Evolutionary conservation across 1,139 yeast genomes (phyloP), one percentile per base, ranked within the genome.

Genomic region (Lodderomyces pseudojiufengensis): DNA sequence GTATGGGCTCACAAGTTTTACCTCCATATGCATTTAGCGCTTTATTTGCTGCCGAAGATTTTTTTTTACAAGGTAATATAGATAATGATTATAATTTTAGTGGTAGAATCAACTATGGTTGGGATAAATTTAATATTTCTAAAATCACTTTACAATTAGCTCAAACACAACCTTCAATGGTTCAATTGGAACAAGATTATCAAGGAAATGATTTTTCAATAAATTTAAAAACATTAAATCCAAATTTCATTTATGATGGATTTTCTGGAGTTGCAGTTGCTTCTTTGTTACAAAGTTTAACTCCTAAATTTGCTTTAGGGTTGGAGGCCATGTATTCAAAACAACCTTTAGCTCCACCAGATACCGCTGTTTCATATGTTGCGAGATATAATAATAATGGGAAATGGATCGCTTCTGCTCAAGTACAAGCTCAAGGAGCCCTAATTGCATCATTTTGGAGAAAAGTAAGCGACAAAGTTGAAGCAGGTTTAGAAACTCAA

Each of bases 401-500:
- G 37, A 76, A 80, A 63, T 92, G 97, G 97, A 83, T 90, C 52
- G 95, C 95, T 35, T 76, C 96, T 37, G 96, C 95, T 44, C 97
- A 88, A 72, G 61, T 88, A 48, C 95, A 87, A 63, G 96, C 95
- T 39, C 92, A 85, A 62, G 98, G 98, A 59, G 80, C 95, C 27
- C 59, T 88, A 38, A 73, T 83, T 47, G 92, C 94, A 34, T 83
- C 96, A 21, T 90, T 86, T 80, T 90, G 95, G 94, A 84, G 95
- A 72, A 84, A 77, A 61, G 88, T 90, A 50, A 76, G 94, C 41
- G 90, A 86, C 53, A 84, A 84, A 59, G 95, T 92, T 44, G 97
- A 92, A 70, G 97, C 96, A 42, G 98, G 97, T 67, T 73, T 92
- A 48, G 97, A 92, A 71, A 84, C 97, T 41, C 85, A 86, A 51